Percentiles rank a stretch among this genome's conserved stretches.
phyloP scores from a whole-genome alignment of 139 green algal species.

The Spirogloea muscicola region DNA sequence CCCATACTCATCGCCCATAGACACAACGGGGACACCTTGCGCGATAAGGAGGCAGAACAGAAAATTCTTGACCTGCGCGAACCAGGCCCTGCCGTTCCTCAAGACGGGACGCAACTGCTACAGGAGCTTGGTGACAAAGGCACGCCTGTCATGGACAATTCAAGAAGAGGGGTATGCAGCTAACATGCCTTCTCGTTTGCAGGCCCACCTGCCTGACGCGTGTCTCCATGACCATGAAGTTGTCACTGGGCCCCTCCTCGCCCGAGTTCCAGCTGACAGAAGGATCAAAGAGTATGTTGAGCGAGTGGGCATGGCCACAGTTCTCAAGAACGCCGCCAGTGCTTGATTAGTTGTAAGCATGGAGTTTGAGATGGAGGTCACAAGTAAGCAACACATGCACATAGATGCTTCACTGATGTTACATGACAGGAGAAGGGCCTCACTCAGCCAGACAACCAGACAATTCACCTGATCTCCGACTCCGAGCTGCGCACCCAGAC shows the following conservation, averaged over 20 bases:
- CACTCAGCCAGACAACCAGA: no score
- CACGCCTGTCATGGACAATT: no score
- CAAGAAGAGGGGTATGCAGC: no score
- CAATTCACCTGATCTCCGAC: no score
- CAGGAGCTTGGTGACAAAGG: no score
- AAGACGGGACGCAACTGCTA: no score
- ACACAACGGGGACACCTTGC: constrained; percentile 87
- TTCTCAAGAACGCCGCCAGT: not conserved
- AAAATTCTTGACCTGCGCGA: constrained; percentile 92
- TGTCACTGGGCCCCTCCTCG: constrained; percentile 71
- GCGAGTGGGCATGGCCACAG: not conserved
- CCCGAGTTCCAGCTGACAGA: constrained; percentile 92
- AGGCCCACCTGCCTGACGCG: constrained; percentile 46
- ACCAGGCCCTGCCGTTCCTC: no score
- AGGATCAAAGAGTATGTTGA: not conserved
- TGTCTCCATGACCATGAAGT: constrained; percentile 56
- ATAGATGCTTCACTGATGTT: not conserved
- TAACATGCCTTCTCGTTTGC: no score
- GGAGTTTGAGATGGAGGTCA: not conserved
- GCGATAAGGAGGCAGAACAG: constrained; percentile 80
- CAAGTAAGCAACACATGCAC: not conserved
- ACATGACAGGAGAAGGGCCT: not conserved
- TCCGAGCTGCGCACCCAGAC: no score
- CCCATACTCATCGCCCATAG: constrained; percentile 83
- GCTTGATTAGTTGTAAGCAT: not conserved